Base-by-base conservation (phyloP, 129 eudicot species). In the Arctium minus region DNA sequence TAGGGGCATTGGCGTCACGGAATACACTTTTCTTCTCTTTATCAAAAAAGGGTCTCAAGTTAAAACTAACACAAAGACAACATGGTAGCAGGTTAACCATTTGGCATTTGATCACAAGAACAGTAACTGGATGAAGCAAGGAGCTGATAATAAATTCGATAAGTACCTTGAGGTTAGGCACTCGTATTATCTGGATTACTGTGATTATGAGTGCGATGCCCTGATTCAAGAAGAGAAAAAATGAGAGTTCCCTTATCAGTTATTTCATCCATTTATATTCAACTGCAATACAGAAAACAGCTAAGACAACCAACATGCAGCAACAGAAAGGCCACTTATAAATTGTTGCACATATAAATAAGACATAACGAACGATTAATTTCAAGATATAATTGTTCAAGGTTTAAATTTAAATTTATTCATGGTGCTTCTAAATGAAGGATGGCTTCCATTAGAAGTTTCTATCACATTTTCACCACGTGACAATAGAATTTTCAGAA, bases 171-270 rank as follows among this genome's bases (percentile, higher is more conserved):
- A 96, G 96, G 86, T 96, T 96, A 65, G 99, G 99, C 76, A 96
- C 93, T 62, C 97, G 96, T 29, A 96, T 83, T 33, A 96, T 92
- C 93, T 96, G 99, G 81, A 96, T 95, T 81, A 96, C 99, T 33
- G 99, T 93, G 78, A 93, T 89, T 78, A 96, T 96, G 91, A 96
- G 88, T 15, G 99, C 94, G 76, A 96, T 96, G 56, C 99, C 99
- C 99, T 96, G 94, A 79, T 76, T 81, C 22, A 74, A 81, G 81
- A 82, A 13, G 81, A n/a, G 31, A 80, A 71, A 38, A 77, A 79
- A 89, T 9, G 38, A 27, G 72, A 78, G 46, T 37, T 53, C 38
- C 72, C 70, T 76, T 53, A 36, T n/a, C 48, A 22, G 76, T 36
- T 31, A 69, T 33, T 75, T 75, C 50, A 42, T 75, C 74, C 73